Evolutionary conservation across 768 basidiomycete species (phyloP).

Genomic region (Boletus subparvulus): DNA sequence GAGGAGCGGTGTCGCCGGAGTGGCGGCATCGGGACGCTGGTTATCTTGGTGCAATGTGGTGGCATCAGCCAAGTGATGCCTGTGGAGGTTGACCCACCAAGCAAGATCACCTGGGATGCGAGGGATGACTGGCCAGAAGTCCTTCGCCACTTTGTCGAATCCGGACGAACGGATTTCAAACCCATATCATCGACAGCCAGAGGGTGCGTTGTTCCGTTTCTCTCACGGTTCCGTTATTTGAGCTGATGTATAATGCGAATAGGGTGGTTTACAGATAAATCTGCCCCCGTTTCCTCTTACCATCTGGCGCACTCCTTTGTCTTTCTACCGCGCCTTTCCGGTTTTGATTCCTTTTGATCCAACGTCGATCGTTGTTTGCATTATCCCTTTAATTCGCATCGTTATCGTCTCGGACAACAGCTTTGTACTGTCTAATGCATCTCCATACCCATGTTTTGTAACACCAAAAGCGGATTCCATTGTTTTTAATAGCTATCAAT

Average conservation of each 20-base stretch:
- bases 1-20: conserved; percentile 74
- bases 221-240: not conserved
- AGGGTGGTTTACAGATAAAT: conserved; percentile 47
- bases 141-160: conserved; percentile 68
- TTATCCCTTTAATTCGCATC: conserved; percentile 23
- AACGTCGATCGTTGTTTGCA: conserved; percentile 34
- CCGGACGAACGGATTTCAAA: conserved; percentile 73
- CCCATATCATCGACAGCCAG: conserved; percentile 76
- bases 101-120: conserved; percentile 72
- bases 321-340: conserved; percentile 3
- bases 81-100: conserved; percentile 78
- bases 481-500: conserved; percentile 22
- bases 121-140: conserved; percentile 73
- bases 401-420: conserved; percentile 22
- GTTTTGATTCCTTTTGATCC: not conserved
- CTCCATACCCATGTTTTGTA: conserved; percentile 27
- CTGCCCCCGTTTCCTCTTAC: not conserved
- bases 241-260: conserved; percentile 7
- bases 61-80: conserved; percentile 81
- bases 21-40: conserved; percentile 74
- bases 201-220: conserved; percentile 53
- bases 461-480: conserved; percentile 14
- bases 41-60: conserved; percentile 77
- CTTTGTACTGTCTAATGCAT: conserved; percentile 27
- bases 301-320: conserved; percentile 11